These are phyloP conservation scores for Monosporascus ibericus DNA, from an alignment of 2,329 filamentous ascomycete genomes.

Conservation along the genomic window DNA sequence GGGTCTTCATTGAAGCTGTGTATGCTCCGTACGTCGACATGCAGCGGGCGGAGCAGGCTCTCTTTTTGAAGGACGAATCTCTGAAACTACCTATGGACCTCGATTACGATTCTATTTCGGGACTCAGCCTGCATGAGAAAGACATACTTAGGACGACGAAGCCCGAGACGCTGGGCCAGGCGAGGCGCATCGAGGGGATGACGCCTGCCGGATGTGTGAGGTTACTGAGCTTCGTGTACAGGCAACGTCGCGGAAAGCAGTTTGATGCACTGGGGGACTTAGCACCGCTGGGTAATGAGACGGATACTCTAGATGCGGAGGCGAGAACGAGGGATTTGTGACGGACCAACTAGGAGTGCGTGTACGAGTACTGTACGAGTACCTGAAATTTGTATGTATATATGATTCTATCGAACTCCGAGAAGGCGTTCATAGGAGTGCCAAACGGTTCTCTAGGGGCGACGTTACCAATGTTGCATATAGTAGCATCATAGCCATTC, in stretches of 20 bases:
- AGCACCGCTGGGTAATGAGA: constrained; percentile 26
- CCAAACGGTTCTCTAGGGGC: too few species aligned
- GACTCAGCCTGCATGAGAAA: constrained; percentile 75
- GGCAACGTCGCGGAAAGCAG: constrained; percentile 13
- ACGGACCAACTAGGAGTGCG: background rate
- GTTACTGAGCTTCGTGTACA: constrained; percentile 57
- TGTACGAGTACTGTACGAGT: background rate
- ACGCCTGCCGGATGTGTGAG: constrained; percentile 55
- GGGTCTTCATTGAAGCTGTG: constrained; percentile 73
- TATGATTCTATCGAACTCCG: background rate
- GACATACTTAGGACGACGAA: constrained; percentile 61
- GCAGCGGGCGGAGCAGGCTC: constrained; percentile 60
- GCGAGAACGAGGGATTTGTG: constrained; percentile 31
- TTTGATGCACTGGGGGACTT: constrained; percentile 14
- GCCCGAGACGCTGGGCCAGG: constrained; percentile 85
- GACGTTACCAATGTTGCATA: too few species aligned
- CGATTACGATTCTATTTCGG: constrained; percentile 67
- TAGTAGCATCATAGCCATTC: too few species aligned
- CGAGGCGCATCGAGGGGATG: constrained; percentile 76
- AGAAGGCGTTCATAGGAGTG: background rate
- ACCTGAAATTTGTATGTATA: background rate
- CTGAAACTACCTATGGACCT: constrained; percentile 66
- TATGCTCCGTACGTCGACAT: constrained; percentile 83
- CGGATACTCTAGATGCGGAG: constrained; percentile 34
- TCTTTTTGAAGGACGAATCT: constrained; percentile 70